Base-by-base conservation (phyloP, 106 monocot species). In the Triglochin maritima region DNA sequence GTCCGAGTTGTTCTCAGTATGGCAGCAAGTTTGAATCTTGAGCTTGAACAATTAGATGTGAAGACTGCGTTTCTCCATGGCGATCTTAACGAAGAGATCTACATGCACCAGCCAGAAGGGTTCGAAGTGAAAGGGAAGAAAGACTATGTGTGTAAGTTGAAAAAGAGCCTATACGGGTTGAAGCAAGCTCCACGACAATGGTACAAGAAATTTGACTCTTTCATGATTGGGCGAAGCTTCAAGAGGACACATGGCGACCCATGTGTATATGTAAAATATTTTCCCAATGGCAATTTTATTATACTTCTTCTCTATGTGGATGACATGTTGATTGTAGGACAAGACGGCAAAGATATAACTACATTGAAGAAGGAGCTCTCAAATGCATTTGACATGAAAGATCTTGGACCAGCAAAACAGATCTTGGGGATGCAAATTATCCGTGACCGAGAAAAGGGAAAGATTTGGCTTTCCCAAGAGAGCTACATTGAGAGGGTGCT, bases 141-240 rank as follows among this genome's bases (percentile, higher is more conserved):
- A 41, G 61, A 9, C 58, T 71, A n/a, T 46, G 59, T 71, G 5
- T 71, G 71, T 16, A 71, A 59, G 2, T 61, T 71, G 59, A 59
- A 60, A 1, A 69, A 58, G 46, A 69, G 69, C 15, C 55, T 69
- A 11, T 69, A 58, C 58, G 56, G 69, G 1, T 58, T 71, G 59
- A 71, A 71, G 46, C 59, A 71, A 47, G 71, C 59, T 9, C 60
- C 59, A 2, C 46, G 60, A 9, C 71, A 71, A 47, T 71, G 59
- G 71, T 48, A 71, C 59, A 71, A 60, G 47, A n/a, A 45, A 45
- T 14, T 60, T 48, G n/a, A 65, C 11, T 4, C 11, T 66, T 6
- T 50, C 51, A 15, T 12, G 50, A 16, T 9, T 8, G 4, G 43
- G 9, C 14, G 11, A 42, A 5, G 17, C 56, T 44, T 12, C 10